These are phyloP conservation scores for Penicilliopsis zonata DNA, from an alignment of 495 filamentous ascomycete species.

Conservation along the genomic window DNA sequence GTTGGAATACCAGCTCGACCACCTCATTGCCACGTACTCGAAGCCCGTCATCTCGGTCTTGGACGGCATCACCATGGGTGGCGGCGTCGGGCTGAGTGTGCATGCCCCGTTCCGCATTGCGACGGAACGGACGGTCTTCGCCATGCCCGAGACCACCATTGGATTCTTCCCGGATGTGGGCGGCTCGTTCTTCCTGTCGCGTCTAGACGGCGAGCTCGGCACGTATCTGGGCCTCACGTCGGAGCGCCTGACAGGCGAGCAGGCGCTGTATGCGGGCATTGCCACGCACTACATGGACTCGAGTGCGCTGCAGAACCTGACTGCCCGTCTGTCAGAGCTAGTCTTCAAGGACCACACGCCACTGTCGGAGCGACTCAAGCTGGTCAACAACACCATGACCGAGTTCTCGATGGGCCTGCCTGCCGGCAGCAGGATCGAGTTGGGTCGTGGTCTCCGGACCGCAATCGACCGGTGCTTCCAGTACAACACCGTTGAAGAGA, in stretches of 20 bases:
- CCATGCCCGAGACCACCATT: slow-evolving; percentile 97
- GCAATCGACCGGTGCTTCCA: slow-evolving; percentile 80
- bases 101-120: slow-evolving; percentile 95
- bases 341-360: slow-evolving; percentile 64
- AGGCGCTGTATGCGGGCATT: slow-evolving; percentile 70
- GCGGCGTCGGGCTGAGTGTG: slow-evolving; percentile 84
- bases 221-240: slow-evolving; percentile 89
- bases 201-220: slow-evolving; percentile 71
- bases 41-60: slow-evolving; percentile 95
- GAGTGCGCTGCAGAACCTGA: slow-evolving; percentile 63
- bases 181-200: slow-evolving; percentile 85
- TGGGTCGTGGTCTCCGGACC: slow-evolving; percentile 52
- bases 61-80: slow-evolving; percentile 98
- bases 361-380: slow-evolving; percentile 45
- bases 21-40: slow-evolving; percentile 83
- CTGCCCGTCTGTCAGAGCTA: slow-evolving; percentile 77
- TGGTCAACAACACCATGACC: slow-evolving; percentile 80
- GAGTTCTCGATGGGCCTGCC: slow-evolving; percentile 82
- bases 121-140: slow-evolving; percentile 87
- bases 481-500: slow-evolving; percentile 51
- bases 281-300: slow-evolving; percentile 95
- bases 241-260: slow-evolving; percentile 63
- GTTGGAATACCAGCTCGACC: slow-evolving; percentile 88
- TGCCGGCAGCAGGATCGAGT: slow-evolving; percentile 44
- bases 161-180: slow-evolving; percentile 98